Percentiles rank a stretch among this genome's conserved stretches.
These are phyloP conservation scores for Neofusicoccum parvum DNA, from an alignment of 2,329 filamentous ascomycete species.

Conservation along the genomic window DNA sequence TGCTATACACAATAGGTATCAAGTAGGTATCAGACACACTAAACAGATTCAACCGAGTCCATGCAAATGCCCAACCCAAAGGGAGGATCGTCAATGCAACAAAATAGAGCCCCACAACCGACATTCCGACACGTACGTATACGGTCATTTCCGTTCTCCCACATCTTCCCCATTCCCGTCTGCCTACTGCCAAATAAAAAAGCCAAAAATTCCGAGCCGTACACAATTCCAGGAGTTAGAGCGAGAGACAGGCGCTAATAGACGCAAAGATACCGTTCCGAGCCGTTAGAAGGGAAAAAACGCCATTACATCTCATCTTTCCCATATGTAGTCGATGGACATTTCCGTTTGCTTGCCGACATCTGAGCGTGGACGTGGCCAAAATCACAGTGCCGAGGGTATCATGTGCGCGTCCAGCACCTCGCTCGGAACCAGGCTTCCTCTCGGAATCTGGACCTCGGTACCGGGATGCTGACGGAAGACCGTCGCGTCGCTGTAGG, in stretches of 20 bases:
- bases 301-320: background rate
- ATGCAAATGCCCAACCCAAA: background rate
- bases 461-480: constrained; percentile 44
- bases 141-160: too few relatives aligned
- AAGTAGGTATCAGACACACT: constrained; percentile 11
- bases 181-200: too few relatives aligned
- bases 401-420: constrained; percentile 35
- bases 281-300: background rate
- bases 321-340: constrained; percentile 1
- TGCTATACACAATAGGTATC: constrained; percentile 15
- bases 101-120: background rate
- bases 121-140: background rate
- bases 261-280: background rate
- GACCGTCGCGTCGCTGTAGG: constrained; percentile 34
- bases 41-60: background rate
- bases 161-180: too few relatives aligned
- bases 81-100: background rate
- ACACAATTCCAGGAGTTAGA: background rate
- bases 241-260: background rate
- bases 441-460: constrained; percentile 41
- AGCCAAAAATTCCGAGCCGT: too few relatives aligned
- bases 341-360: background rate
- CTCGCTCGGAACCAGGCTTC: constrained; percentile 41
- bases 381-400: constrained; percentile 26
- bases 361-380: too few relatives aligned